Evolutionary conservation across 345 rosid species (phyloP).

Genomic region (Corymbia maculata): DNA sequence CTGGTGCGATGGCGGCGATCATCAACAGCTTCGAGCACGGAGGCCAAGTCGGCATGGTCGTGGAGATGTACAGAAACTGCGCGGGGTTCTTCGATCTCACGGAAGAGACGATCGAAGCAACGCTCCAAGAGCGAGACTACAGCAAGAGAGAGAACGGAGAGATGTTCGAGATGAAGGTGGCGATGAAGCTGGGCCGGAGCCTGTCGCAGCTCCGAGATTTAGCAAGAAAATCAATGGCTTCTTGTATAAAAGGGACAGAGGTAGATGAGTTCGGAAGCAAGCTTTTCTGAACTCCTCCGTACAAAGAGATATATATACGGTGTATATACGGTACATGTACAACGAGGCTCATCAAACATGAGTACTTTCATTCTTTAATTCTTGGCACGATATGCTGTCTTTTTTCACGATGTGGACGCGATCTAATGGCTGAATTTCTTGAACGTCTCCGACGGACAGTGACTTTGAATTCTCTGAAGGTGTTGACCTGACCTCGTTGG

Average conservation of each 20-base stretch:
- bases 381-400: neutral
- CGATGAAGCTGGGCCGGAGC: slow-evolving; percentile 40
- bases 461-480: neutral
- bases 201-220: slow-evolving; percentile 29
- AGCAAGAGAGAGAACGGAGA: slow-evolving; percentile 26
- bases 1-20: slow-evolving; percentile 23
- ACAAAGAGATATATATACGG: neutral
- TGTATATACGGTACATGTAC: neutral
- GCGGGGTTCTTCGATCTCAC: slow-evolving; percentile 22
- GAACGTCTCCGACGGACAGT: neutral
- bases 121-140: slow-evolving; percentile 5
- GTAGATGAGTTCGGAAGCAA: slow-evolving; percentile 36
- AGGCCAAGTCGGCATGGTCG: slow-evolving; percentile 43
- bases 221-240: slow-evolving; percentile 9
- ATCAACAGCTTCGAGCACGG: slow-evolving; percentile 33
- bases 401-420: neutral
- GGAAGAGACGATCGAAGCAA: slow-evolving; percentile 19
- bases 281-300: slow-evolving; percentile 6
- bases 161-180: slow-evolving; percentile 27
- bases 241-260: neutral
- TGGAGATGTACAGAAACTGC: slow-evolving; percentile 50
- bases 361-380: neutral
- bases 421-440: neutral
- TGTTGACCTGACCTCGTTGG: neutral
- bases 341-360: no score